Evolutionary conservation across 129 eudicot genomes (phyloP).

Genomic region (Mikania micrantha): DNA sequence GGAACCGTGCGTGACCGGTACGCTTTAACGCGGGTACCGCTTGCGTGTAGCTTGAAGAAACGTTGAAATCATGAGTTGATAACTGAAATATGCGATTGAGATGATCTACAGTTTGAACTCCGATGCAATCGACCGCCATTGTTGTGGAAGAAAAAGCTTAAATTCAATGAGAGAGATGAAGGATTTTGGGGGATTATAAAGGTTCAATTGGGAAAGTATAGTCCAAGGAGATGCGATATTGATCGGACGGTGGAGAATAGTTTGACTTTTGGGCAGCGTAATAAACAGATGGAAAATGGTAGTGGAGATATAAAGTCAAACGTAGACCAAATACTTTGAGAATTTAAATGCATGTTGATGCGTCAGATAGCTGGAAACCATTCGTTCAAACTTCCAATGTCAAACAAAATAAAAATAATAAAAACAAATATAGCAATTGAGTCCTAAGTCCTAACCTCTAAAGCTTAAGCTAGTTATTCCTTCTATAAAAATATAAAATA

Average conservation of each 20-base stretch:
- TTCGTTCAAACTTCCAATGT: constrained; percentile 11
- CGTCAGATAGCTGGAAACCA: constrained; percentile 17
- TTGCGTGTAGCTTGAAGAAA: constrained; percentile 19
- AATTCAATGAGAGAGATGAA: background rate
- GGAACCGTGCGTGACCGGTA: constrained; percentile 83
- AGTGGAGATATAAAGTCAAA: constrained; percentile 29
- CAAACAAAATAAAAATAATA: constrained; percentile 8
- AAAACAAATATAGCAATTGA: background rate
- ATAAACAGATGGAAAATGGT: constrained; percentile 14
- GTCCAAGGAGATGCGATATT: constrained; percentile 23
- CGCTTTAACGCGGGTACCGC: constrained; percentile 28
- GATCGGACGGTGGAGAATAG: constrained; percentile 32
- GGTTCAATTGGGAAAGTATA: constrained; percentile 13
- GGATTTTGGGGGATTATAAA: constrained; percentile 6
- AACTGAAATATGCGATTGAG: constrained; percentile 21
- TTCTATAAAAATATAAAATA: too few species aligned
- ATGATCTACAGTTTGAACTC: constrained; percentile 23
- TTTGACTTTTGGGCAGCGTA: constrained; percentile 16
- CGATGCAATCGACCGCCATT: constrained; percentile 38
- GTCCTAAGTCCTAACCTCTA: too few species aligned
- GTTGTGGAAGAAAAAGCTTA: background rate
- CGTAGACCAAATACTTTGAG: constrained; percentile 7
- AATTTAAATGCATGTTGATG: background rate
- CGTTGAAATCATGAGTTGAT: constrained; percentile 28
- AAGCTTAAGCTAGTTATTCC: too few species aligned